Evolutionary conservation across 495 filamentous ascomycete genomes (phyloP).

Genomic region (Penicillium fimorum): DNA sequence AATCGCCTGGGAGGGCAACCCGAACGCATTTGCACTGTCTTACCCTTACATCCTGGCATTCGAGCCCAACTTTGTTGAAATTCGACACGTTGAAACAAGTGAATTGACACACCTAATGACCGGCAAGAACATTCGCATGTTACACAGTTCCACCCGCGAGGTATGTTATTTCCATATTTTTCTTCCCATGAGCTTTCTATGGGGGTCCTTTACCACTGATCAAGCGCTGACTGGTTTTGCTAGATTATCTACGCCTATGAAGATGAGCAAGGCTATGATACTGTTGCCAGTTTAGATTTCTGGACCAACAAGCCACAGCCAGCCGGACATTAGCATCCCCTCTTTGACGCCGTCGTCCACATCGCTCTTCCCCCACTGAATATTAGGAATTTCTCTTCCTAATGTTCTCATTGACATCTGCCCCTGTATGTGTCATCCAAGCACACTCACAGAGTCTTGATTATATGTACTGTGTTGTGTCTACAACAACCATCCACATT

Average conservation of each 20-base stretch:
- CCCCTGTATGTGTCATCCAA: background rate
- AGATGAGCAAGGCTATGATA: slow-evolving; percentile 88
- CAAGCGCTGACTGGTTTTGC: slow-evolving; percentile 14
- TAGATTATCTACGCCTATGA: slow-evolving; percentile 96
- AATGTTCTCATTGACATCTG: background rate
- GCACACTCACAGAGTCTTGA: background rate
- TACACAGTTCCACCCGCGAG: slow-evolving; percentile 94
- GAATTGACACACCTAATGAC: slow-evolving; percentile 90
- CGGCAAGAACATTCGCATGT: slow-evolving; percentile 92
- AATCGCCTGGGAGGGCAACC: slow-evolving; percentile 95
- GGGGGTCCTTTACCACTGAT: background rate
- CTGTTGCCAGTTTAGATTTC: slow-evolving; percentile 94
- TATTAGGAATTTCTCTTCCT: background rate
- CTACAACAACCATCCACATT: background rate
- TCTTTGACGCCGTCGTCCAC: background rate
- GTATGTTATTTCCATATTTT: slow-evolving; percentile 50
- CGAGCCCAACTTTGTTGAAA: slow-evolving; percentile 98
- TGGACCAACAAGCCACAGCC: slow-evolving; percentile 64
- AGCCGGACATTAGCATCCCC: background rate
- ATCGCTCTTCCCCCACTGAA: background rate
- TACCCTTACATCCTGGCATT: slow-evolving; percentile 97
- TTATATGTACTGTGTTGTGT: background rate
- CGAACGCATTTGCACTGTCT: slow-evolving; percentile 85
- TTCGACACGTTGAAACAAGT: slow-evolving; percentile 88
- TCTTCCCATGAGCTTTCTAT: no score